Evolutionary conservation across 2,329 filamentous ascomycete genomes (phyloP), one percentile per base, ranked within the genome.

Genomic region (Penicillium sp.): DNA sequence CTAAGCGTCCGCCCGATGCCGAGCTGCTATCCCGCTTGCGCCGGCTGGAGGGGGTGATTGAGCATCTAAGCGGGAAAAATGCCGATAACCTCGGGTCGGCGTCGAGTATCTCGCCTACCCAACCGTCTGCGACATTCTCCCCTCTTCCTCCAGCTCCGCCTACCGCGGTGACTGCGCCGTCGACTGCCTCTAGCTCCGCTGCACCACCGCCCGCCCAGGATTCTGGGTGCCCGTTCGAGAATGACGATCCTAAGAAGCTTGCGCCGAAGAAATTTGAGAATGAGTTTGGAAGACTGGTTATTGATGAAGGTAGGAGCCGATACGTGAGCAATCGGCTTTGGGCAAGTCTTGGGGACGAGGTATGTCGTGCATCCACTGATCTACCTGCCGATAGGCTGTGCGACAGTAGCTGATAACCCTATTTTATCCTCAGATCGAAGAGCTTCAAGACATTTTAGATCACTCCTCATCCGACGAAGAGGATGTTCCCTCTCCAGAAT

Each of bases 281-380:
- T 63, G 68, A 84, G 53, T 84, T 88, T 68, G 86, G 86, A 17
- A 78, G 86, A 28, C 74, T 89, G 57, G 83, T 88, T 1, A 82
- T 88, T 53, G 85, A 86, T 64, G 84, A 87, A 62, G 85, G 84
- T 28, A 80, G 81, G 66, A 88, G 84, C 68, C 78, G 85, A 61
- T 88, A 89, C 71, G 84, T 88, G 68, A 88, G 85, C 72, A 88
- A 85, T 69, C 83, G 82, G 24, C 86, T 88, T 65, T 88, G 85
- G 85, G 84, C 85, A 3, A 85, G 81, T 65, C 75, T 89, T 65
- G 86, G 84, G 59, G 86, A 87, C 61, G 86, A 89, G 79, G 84
- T 85, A 54, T 17, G 50, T 56, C 12, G 17, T 40, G 15, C 35
- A 53, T 33, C 19, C 6, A 35, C 19, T 22, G 8, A 33, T 24